phyloP scores from a whole-genome alignment of 2,329 filamentous ascomycete species.

The Fusarium incarnatum region DNA sequence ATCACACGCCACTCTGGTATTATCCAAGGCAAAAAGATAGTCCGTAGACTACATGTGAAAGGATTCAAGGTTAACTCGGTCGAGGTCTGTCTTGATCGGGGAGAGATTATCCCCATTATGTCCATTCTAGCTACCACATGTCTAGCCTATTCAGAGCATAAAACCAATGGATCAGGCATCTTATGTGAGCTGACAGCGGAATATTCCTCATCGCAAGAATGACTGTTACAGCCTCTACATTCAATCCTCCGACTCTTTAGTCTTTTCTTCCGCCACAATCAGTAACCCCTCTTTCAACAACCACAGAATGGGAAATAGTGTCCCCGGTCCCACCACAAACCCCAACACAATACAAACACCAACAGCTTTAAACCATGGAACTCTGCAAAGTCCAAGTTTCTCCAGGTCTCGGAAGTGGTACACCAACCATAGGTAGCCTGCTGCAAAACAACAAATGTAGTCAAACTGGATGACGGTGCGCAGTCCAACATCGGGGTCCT shows the following conservation, averaged over 20 bases:
- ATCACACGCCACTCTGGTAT: neutral
- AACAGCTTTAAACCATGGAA: slow-evolving; percentile 14
- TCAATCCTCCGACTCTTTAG: neutral
- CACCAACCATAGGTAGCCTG: slow-evolving; percentile 41
- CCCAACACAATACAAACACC: slow-evolving; percentile 7
- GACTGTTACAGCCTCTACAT: fast-evolving
- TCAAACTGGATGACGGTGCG: slow-evolving; percentile 47
- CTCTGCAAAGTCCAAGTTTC: slow-evolving; percentile 21
- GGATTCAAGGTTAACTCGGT: neutral
- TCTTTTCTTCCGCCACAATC: neutral
- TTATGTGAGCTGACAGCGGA: neutral
- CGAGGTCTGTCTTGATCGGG: neutral
- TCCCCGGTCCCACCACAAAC: slow-evolving; percentile 21
- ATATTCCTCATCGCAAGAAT: neutral
- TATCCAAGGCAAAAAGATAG: too few relatives aligned
- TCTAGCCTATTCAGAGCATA: neutral
- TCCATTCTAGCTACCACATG: neutral
- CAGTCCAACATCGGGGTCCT: slow-evolving; percentile 20
- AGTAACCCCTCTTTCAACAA: slow-evolving; percentile 37
- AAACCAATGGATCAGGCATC: neutral
- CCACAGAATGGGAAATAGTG: slow-evolving; percentile 35
- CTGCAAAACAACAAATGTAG: slow-evolving; percentile 37
- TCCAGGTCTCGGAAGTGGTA: slow-evolving; percentile 44
- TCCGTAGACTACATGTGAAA: neutral
- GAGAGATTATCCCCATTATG: slow-evolving; percentile 1